A percentile compares a stretch with the other conserved stretches of the same genome.
phyloP scores from a whole-genome alignment of 345 rosid species.

The Ceriops tagal region DNA sequence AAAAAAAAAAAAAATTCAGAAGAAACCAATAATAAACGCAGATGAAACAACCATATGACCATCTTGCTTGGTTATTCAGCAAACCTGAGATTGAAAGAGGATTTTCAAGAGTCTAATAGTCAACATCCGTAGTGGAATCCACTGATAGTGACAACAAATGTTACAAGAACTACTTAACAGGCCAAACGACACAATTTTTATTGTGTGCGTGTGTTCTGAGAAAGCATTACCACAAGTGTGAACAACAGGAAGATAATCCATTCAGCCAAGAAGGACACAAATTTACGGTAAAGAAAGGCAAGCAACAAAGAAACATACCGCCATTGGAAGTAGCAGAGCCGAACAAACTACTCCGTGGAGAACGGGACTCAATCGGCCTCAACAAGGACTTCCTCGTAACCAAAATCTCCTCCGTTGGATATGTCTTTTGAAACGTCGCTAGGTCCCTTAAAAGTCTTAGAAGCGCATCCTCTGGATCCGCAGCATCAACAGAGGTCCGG shows the following conservation, averaged over 20 bases:
- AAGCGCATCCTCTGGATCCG: conserved; percentile 28
- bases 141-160: too few relatives aligned
- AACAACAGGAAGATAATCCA: too few relatives aligned
- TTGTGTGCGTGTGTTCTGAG: too few relatives aligned
- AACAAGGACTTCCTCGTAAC: conserved; percentile 46
- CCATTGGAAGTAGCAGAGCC: conserved; percentile 76
- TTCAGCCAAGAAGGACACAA: too few relatives aligned
- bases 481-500: conserved; percentile 23
- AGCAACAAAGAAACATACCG: conserved; percentile 34
- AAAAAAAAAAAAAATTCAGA: not conserved
- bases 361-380: conserved; percentile 59
- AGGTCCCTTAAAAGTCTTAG: conserved; percentile 53
- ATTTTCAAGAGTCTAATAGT: conserved; percentile 45
- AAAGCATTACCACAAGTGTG: too few relatives aligned
- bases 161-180: too few relatives aligned
- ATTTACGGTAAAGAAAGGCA: not conserved
- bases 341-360: conserved; percentile 56
- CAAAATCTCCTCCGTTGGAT: conserved; percentile 26
- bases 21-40: conserved; percentile 8
- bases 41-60: not conserved
- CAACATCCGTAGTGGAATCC: too few relatives aligned
- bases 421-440: conserved; percentile 43
- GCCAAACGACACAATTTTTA: too few relatives aligned
- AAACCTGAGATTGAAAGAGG: conserved; percentile 66
- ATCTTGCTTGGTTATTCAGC: conserved; percentile 21